Percentiles rank a stretch among this genome's conserved stretches.
Evolutionary conservation across 73 alveolate species (phyloP).

Genomic region (Halteria grandinella): DNA sequence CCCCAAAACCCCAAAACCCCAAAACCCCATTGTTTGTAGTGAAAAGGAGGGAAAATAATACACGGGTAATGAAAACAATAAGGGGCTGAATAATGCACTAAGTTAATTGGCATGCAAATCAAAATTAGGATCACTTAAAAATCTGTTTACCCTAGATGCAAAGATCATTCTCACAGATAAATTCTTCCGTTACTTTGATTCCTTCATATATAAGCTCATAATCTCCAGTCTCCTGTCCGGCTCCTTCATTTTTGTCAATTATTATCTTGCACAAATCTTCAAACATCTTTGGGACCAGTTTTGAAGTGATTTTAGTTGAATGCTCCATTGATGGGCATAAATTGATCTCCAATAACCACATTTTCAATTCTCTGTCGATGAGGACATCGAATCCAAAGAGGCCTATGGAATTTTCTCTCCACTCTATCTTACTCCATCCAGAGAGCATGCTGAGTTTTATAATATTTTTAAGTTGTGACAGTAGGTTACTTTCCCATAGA

Average conservation of each 20-base stretch:
- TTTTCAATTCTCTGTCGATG: not conserved
- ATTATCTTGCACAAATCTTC: conserved; percentile 22
- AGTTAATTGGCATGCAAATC: no score
- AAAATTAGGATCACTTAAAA: no score
- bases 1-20: no score
- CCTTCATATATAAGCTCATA: not conserved
- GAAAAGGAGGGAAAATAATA: no score
- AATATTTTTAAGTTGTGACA: conserved; percentile 1
- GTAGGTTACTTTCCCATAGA: not conserved
- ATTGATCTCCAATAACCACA: conserved; percentile 41
- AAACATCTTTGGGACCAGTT: conserved; percentile 9
- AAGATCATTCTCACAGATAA: no score
- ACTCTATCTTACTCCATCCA: conserved; percentile 12
- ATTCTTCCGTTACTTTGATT: not conserved
- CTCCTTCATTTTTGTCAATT: not conserved
- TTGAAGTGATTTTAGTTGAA: conserved; percentile 30
- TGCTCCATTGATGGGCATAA: conserved; percentile 43
- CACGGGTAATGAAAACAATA: no score
- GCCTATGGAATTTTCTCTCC: conserved; percentile 22
- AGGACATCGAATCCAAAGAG: conserved; percentile 35
- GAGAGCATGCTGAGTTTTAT: not conserved
- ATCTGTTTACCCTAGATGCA: no score
- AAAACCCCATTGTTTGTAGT: no score
- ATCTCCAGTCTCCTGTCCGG: not conserved
- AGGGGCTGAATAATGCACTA: no score